Base-by-base conservation (phyloP, 2,329 filamentous ascomycete genomes). In the Pseudonectria buxi region DNA sequence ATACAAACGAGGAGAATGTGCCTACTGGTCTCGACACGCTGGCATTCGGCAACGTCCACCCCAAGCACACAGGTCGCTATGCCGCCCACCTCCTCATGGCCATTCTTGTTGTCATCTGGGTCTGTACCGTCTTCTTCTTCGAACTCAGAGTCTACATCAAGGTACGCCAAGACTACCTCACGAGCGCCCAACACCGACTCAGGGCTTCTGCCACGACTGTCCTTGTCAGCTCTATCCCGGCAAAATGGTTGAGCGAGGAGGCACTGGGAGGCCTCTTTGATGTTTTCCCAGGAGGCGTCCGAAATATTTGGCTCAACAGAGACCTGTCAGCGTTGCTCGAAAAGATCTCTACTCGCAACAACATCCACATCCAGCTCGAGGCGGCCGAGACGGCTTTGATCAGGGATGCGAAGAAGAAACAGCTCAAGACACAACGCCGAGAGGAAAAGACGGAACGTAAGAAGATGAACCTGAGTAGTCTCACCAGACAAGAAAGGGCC, bases 221-320 rank as follows among this genome's bases (percentile, higher is more conserved):
- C 30, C 72, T 98, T 6, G 88, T 98, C 34, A 92, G 83, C 45
- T 83, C 83, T 10, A 95, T 98, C 33, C 92, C 92, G 1, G 68
- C 75, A 27, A 94, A 94, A 54, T 98, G 92, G 92, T 76, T 94
- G 7, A 87, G 76, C 3, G 76, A 86, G 32, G 81, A 94, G 29
- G 86, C 86, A 1, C 71, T 98, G 4, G 74, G 79, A 39, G 83
- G 83, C 1, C 69, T 98, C 0, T 98, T 94, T 53, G 92, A 98
- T 57, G 89, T 96, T 2, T 96, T 95, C 50, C 92, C 92, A 0
- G 92, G 92, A 14, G 92, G 92, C 22, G 83, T 98, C 54, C 78
- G 86, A 40, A 96, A 96, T 49, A 85, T 98, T 30, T 98, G 90
- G 89, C 81, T 98, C 50, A 98, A 95, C 40, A 78, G 90, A 42